phyloP scores from a whole-genome alignment of 352 stramenopile species.

The Phytophthora nicotianae region DNA sequence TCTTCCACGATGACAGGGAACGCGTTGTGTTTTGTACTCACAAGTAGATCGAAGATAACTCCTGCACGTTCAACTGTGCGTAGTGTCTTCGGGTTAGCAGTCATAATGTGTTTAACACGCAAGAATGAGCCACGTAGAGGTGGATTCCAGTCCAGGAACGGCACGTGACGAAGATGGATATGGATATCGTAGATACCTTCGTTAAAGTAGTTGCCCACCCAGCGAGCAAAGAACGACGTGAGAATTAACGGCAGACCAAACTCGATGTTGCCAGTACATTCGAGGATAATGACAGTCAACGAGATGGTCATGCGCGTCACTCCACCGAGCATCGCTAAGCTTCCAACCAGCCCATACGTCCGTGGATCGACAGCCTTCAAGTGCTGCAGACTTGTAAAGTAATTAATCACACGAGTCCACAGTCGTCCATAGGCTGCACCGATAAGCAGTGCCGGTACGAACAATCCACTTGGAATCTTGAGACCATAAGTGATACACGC shows the following conservation, averaged over 20 bases:
- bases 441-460: constrained; percentile 95
- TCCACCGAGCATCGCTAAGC: constrained; percentile 94
- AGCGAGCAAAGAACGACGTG: constrained; percentile 95
- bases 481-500: constrained; percentile 96
- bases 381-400: constrained; percentile 57
- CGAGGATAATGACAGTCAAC: constrained; percentile 98
- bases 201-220: constrained; percentile 98
- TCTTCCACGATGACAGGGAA: constrained; percentile 90
- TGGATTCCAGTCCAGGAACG: constrained; percentile 83
- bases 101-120: constrained; percentile 95
- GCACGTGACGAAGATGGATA: constrained; percentile 92
- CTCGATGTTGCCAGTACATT: constrained; percentile 98
- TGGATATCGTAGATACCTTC: constrained; percentile 99
- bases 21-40: constrained; percentile 85
- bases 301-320: constrained; percentile 99
- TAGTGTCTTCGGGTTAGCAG: constrained; percentile 92
- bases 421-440: constrained; percentile 95
- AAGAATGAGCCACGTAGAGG: constrained; percentile 69
- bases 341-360: constrained; percentile 97
- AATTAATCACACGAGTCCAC: constrained; percentile 88
- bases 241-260: constrained; percentile 98
- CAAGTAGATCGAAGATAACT: constrained; percentile 94
- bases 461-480: constrained; percentile 96
- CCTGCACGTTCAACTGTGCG: constrained; percentile 91
- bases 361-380: constrained; percentile 79